Conservation (phyloP, 768 basidiomycete species). For the Kwoniella botswanensis region DNA sequence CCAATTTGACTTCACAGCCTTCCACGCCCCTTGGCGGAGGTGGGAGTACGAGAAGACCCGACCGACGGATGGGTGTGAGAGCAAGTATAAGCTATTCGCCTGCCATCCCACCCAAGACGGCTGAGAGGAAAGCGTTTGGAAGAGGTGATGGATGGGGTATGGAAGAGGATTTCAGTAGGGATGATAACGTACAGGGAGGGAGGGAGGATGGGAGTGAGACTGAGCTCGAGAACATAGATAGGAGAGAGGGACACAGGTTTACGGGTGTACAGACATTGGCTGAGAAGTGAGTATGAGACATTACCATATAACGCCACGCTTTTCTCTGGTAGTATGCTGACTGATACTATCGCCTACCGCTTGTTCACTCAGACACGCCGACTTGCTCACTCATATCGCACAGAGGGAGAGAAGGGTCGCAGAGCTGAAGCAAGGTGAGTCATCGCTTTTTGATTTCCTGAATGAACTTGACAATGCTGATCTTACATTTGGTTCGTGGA, state of each 20-base stretch:
- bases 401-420: constrained; percentile 48
- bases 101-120: constrained; percentile 15
- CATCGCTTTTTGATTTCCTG: background rate
- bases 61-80: constrained; percentile 22
- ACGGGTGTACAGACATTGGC: constrained; percentile 32
- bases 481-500: background rate
- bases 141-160: constrained; percentile 12
- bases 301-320: too few species aligned
- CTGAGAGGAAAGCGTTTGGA: constrained; percentile 15
- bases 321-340: too few species aligned
- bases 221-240: constrained; percentile 11
- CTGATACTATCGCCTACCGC: background rate
- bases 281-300: constrained; percentile 37
- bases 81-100: constrained; percentile 45
- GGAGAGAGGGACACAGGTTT: background rate
- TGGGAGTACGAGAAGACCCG: background rate
- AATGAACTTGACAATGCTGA: background rate
- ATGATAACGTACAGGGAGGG: background rate
- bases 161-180: constrained; percentile 15
- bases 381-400: constrained; percentile 47
- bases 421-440: constrained; percentile 48
- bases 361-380: constrained; percentile 39
- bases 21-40: background rate
- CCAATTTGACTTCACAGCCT: background rate
- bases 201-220: background rate